Evolutionary conservation across 345 rosid species (phyloP), one percentile per base, ranked within the genome.

Genomic region (Ailanthus altissimus): DNA sequence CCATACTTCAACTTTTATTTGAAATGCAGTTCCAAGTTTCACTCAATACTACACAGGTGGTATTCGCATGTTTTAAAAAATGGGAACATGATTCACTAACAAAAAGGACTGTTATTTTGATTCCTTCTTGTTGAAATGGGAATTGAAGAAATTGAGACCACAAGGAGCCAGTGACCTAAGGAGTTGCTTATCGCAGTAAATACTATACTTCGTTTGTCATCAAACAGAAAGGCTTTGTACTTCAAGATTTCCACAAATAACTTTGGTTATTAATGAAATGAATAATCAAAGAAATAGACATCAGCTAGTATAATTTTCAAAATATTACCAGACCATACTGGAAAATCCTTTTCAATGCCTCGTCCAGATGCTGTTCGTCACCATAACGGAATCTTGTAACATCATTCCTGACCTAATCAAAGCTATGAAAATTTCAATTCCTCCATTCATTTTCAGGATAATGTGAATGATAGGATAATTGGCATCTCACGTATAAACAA

Each of bases 311-410:
- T 49, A 26, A 36, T 4, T 45, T 69, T 25, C 56, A 32, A 59
- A 58, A 63, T 74, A 83, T n/a, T 86, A 95, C 99, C 96, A 76
- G 87, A 75, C 97, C 97, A 83, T 88, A 93, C 82, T 91, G 97
- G 83, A 95, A 95, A 75, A 93, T 93, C 51, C 98, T 89, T 80
- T 92, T 90, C 67, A 93, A 81, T 38, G 99, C 98, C 81, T 95
- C 99, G 11, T 93, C 99, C 88, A 93, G 84, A 84, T 92, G 98
- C 77, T 95, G 99, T 83, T 95, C 99, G 69, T 95, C 99, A 77
- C 99, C 97, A 74, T 95, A 95, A 18, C 97, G 92, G 65, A 80
- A 95, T 88, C 99, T 86, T 26, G 81, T 93, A 70, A 93, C 99
- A 89, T 95, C 97, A 87, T 50, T 90, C 79, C 88, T 89, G 67